Base-by-base conservation (phyloP, 2,329 filamentous ascomycete species). In the Aspergillus hiratsukae region DNA sequence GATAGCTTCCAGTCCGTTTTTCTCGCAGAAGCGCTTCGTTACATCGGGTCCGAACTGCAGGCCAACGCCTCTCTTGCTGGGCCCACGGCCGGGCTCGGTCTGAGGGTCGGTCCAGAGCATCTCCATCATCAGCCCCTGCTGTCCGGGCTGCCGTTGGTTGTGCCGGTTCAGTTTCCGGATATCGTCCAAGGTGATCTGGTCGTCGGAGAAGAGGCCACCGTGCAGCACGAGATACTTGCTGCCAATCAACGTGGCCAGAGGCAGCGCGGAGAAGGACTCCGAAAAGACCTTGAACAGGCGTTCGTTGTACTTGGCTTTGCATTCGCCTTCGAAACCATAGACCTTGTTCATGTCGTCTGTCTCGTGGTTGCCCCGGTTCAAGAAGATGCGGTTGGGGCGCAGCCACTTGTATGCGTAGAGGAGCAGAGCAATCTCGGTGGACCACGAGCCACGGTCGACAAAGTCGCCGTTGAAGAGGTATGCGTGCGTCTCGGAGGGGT, bases 91-190 rank as follows among this genome's bases (percentile, higher is more conserved):
- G 28, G 89, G 87, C 65, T 86, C 82, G 0, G 89, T 83, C 73
- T 99, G 94, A 2, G 94, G 94, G 71, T 99, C 94, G 0, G 94
- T 97, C 94, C 94, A 99, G 49, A 99, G 83, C 94, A 99, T 99
- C 77, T 99, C 94, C 94, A 99, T 99, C 94, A 99, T 99, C 66
- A 99, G 78, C 14, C 94, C 94, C 50, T 89, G 79, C 74, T 99
- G 94, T 31, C 94, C 94, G 2, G 94, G 93, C 69, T 97, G 93
- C 59, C 90, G 84, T 76, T 97, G 94, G 72, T 84, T 86, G 77
- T 97, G 92, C 63, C 93, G 83, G 76, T 97, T 87, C 56, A 97
- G 80, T 77, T 96, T 95, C 64, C 94, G 86, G 64, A 99, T 95
- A 70, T 99, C 93, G 64, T 97, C 90, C 52, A 99, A 79, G 0